phyloP scores from a whole-genome alignment of 345 rosid species.

The Populus pruinosa region DNA sequence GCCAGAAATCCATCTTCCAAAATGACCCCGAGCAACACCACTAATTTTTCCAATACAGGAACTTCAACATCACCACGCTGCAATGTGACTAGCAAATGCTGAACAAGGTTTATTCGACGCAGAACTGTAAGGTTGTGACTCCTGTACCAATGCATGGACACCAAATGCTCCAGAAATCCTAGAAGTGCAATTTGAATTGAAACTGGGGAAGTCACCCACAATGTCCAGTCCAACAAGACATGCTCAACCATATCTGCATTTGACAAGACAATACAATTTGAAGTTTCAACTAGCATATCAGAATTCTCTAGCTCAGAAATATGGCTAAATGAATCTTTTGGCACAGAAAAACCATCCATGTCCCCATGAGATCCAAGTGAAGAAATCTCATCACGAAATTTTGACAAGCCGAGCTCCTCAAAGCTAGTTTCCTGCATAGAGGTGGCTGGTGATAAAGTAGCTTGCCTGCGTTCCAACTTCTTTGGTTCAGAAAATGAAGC shows the following conservation, averaged over 20 bases:
- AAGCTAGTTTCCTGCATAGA: conserved; percentile 62
- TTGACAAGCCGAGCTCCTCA: conserved; percentile 73
- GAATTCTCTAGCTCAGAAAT: conserved; percentile 87
- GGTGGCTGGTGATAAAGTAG: conserved; percentile 44
- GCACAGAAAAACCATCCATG: conserved; percentile 91
- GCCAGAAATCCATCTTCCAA: conserved; percentile 95
- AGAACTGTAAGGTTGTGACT: conserved; percentile 94
- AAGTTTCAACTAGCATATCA: conserved; percentile 76
- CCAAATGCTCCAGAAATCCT: conserved; percentile 95
- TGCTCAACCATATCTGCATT: conserved; percentile 99
- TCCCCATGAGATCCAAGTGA: conserved; percentile 92
- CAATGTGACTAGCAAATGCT: conserved; percentile 89
- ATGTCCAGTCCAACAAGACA: conserved; percentile 97
- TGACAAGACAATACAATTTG: conserved; percentile 95
- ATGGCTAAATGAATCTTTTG: conserved; percentile 86
- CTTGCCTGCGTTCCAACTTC: conserved; percentile 48
- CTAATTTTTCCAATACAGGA: conserved; percentile 93
- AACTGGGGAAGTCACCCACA: conserved; percentile 93
- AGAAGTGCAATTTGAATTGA: conserved; percentile 90
- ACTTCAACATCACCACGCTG: conserved; percentile 99
- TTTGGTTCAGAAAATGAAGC: conserved; percentile 97
- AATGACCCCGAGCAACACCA: conserved; percentile 94
- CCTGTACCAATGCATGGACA: conserved; percentile 99
- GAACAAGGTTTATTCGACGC: conserved; percentile 92
- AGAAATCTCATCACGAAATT: conserved; percentile 76